Conservation (phyloP, 495 filamentous ascomycete genomes). For the Aspergillus conjunctus region DNA sequence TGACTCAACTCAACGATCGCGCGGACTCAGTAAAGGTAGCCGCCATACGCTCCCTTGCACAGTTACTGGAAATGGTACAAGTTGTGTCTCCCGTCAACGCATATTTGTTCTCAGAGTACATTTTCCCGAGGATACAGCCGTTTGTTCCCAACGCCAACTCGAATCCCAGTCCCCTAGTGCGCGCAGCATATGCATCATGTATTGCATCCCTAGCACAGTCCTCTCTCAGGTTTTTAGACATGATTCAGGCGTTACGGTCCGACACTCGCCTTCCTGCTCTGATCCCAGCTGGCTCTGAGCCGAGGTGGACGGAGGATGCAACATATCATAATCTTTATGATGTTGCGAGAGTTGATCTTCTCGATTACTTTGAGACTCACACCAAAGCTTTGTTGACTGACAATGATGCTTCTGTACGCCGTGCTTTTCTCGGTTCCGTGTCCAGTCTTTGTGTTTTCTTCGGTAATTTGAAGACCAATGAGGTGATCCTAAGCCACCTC, state of each 20-base stretch:
- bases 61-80: constrained; percentile 82
- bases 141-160: constrained; percentile 61
- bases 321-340: constrained; percentile 84
- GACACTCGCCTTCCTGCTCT: constrained; percentile 78
- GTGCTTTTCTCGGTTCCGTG: constrained; percentile 92
- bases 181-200: constrained; percentile 89
- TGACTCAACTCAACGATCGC: constrained; percentile 77
- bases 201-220: constrained; percentile 91
- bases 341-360: constrained; percentile 71
- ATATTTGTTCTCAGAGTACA: constrained; percentile 92
- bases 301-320: constrained; percentile 67
- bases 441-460: constrained; percentile 94
- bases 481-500: constrained; percentile 90
- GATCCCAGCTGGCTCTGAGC: constrained; percentile 66
- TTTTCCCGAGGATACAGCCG: constrained; percentile 78
- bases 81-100: constrained; percentile 93
- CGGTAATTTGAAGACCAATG: constrained; percentile 82
- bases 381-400: constrained; percentile 91
- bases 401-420: constrained; percentile 79
- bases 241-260: constrained; percentile 83
- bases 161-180: constrained; percentile 67
- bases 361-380: constrained; percentile 79
- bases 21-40: constrained; percentile 80
- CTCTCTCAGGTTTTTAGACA: constrained; percentile 80
- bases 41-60: constrained; percentile 81